A percentile compares a stretch with the other conserved stretches of the same genome.
Evolutionary conservation across 2,329 filamentous ascomycete species (phyloP).

Genomic region (Byssothecium circinans): DNA sequence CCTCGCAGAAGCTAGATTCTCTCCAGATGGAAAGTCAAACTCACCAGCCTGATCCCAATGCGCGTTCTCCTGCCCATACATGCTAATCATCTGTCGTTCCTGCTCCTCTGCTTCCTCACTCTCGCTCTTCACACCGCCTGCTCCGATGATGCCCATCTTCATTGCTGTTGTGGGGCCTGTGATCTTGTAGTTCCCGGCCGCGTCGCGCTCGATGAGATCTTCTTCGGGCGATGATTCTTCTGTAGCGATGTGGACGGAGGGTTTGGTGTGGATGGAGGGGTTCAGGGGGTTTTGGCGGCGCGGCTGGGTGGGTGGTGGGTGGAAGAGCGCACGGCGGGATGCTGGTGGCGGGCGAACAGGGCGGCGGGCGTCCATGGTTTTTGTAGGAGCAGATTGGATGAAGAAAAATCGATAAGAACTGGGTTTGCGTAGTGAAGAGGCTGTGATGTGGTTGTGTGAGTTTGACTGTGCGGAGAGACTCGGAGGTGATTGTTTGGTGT

Average conservation of each 20-base stretch:
- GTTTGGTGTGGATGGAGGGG: slow-evolving; percentile 7
- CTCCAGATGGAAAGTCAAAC: background rate
- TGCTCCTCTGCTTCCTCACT: slow-evolving; percentile 37
- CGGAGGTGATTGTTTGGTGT: slow-evolving; percentile 14
- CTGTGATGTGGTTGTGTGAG: no score
- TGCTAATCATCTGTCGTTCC: slow-evolving; percentile 36
- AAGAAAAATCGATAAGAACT: background rate
- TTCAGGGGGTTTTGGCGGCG: slow-evolving; percentile 26
- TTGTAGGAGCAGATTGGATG: background rate
- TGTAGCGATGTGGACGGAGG: slow-evolving; percentile 16
- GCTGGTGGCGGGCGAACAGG: slow-evolving; percentile 28
- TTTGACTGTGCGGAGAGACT: background rate
- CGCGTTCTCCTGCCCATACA: slow-evolving; percentile 34
- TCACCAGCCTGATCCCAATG: slow-evolving; percentile 32
- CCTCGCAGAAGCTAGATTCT: background rate
- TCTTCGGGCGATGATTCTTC: slow-evolving; percentile 38
- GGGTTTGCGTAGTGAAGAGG: slow-evolving; percentile 6
- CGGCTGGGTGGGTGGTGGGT: slow-evolving; percentile 3
- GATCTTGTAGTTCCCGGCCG: slow-evolving; percentile 52
- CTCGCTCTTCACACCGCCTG: slow-evolving; percentile 16
- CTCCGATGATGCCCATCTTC: slow-evolving; percentile 12
- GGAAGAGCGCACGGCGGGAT: slow-evolving; percentile 36
- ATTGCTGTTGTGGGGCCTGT: slow-evolving; percentile 28
- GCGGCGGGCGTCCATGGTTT: slow-evolving; percentile 23
- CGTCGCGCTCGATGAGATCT: slow-evolving; percentile 55